Evolutionary conservation across 176 grass and related monocot genomes (phyloP).

Genomic region (Luzula sylvatica): DNA sequence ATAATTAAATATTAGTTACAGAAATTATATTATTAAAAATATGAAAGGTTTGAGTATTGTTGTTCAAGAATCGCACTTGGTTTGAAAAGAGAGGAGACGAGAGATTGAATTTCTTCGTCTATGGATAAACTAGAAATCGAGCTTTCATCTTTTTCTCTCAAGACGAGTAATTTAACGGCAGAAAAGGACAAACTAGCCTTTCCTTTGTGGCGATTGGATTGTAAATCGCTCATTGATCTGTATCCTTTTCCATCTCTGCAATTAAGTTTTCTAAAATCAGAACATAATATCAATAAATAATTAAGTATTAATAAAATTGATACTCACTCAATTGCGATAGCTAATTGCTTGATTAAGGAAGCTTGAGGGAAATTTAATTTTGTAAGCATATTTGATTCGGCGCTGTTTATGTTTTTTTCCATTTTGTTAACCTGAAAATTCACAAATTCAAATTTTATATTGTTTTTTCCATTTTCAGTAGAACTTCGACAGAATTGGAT

Average conservation of each 20-base stretch:
- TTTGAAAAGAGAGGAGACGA: slow-evolving; percentile 53
- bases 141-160: slow-evolving; percentile 77
- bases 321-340: slow-evolving; percentile 75
- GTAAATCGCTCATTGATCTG: slow-evolving; percentile 68
- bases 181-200: slow-evolving; percentile 78
- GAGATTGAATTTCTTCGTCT: slow-evolving; percentile 69
- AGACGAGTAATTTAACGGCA: slow-evolving; percentile 85
- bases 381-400: slow-evolving; percentile 4
- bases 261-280: neutral
- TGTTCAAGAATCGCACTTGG: slow-evolving; percentile 37
- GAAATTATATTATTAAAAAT: slow-evolving; percentile 17
- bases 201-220: slow-evolving; percentile 50
- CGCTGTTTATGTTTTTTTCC: neutral
- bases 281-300: neutral
- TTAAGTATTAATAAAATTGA: slow-evolving; percentile 1
- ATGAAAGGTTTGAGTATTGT: neutral
- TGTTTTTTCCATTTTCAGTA: no score
- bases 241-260: slow-evolving; percentile 50
- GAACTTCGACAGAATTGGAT: no score
- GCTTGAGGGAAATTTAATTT: slow-evolving; percentile 41
- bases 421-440: slow-evolving; percentile 7
- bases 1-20: slow-evolving; percentile 23
- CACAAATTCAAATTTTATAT: neutral
- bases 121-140: slow-evolving; percentile 36
- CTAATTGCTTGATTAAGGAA: slow-evolving; percentile 67